Evolutionary conservation across 108 stramenopile genomes (phyloP), one percentile per base, ranked within the genome.

Genomic region (Aureococcus anophagefferens): DNA sequence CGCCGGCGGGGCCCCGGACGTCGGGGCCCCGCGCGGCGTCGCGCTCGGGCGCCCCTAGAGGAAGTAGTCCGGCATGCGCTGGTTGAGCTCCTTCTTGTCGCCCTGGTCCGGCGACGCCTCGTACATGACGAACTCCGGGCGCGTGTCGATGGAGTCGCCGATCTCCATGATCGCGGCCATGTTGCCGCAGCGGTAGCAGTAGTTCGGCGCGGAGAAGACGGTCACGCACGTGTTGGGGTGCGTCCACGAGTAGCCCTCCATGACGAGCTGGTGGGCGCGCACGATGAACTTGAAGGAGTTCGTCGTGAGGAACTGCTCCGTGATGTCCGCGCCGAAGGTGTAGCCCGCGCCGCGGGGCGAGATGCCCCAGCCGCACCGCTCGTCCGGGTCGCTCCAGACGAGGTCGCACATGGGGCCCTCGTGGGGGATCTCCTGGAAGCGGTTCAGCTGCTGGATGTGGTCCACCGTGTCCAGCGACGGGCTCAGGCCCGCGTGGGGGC

Each of bases 391-490:
- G 64, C 83, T 89, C 98, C 98, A 99, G 13, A 99, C 89, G 67
- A 99, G 84, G 86, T 99, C 98, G 76, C 96, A 98, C 91, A 99
- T 96, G 63, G 96, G 93, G 29, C 98, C 98, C 72, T 99, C 98
- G 74, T 99, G 98, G 18, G 98, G 98, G 21, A 99, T 95, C 84
- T 99, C 98, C 78, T 99, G 95, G 32, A 96, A 92, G 69, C 96
- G 88, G 86, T 98, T 95, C 76, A 99, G 76, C 14, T 91, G 90
- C 62, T 95, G 87, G 5, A 93, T 89, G 80, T 96, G 88, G 77
- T 94, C 93, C 29, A 94, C 76, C 16, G 89, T 93, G 76, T 91
- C 91, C 70, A 94, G 89, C 32, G 84, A 90, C 5, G 98, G 98
- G 29, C 83, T 85, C 13, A 99, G 85, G 62, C 98, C 98, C 18